phyloP scores from a whole-genome alignment of 768 basidiomycete species.

The Cyathus striatus region DNA sequence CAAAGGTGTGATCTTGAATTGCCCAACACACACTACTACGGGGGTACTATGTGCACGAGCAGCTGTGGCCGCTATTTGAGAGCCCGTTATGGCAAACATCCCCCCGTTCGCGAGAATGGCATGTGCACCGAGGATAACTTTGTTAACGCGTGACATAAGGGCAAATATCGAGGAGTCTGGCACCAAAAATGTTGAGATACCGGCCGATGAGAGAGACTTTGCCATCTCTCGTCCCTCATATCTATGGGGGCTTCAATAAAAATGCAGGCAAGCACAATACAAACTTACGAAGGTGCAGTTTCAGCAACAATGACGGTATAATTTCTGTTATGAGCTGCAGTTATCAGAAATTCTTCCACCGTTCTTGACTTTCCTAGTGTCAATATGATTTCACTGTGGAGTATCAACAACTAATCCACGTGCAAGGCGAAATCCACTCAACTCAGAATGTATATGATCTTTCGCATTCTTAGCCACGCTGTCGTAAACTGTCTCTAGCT shows the following conservation, averaged over 20 bases:
- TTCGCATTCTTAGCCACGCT: conserved; percentile 90
- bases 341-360: conserved; percentile 89
- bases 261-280: conserved; percentile 21
- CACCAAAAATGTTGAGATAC: conserved; percentile 93
- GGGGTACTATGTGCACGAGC: conserved; percentile 88
- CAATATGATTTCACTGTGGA: conserved; percentile 77
- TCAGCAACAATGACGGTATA: conserved; percentile 97
- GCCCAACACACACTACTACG: conserved; percentile 90
- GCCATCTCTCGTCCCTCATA: conserved; percentile 87
- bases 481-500: conserved; percentile 93
- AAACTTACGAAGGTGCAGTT: conserved; percentile 86
- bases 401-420: conserved; percentile 2
- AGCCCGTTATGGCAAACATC: conserved; percentile 86
- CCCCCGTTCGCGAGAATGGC: conserved; percentile 97
- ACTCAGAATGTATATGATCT: conserved; percentile 99
- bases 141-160: conserved; percentile 95
- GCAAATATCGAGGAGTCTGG: conserved; percentile 96
- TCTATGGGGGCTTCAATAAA: conserved; percentile 28
- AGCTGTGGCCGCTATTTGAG: conserved; percentile 79
- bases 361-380: conserved; percentile 88
- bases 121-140: conserved; percentile 92
- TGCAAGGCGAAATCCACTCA: conserved; percentile 18
- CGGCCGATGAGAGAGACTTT: conserved; percentile 66
- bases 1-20: conserved; percentile 91
- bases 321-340: conserved; percentile 84